Evolutionary conservation across 2,329 filamentous ascomycete genomes (phyloP).

Genomic region (Claviceps pazoutovae): DNA sequence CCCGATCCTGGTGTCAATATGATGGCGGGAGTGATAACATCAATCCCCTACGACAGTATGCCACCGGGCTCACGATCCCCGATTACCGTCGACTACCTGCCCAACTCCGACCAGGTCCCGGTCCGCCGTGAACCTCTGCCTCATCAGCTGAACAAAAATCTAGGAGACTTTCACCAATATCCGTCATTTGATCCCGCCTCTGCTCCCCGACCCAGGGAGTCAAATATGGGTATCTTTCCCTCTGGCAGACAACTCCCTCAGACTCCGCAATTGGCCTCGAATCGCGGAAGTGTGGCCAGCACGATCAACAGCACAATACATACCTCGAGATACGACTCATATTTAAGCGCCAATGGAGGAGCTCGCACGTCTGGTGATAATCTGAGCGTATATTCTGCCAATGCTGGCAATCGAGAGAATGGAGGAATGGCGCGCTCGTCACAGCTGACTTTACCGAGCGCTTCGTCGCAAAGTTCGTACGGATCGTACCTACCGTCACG

Average conservation of each 20-base stretch:
- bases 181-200: slow-evolving; percentile 50
- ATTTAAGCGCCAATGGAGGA: slow-evolving; percentile 42
- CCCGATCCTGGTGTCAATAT: slow-evolving; percentile 55
- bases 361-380: slow-evolving; percentile 42
- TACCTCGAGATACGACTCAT: slow-evolving; percentile 51
- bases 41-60: slow-evolving; percentile 72
- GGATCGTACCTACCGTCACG: slow-evolving; percentile 33
- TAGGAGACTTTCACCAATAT: slow-evolving; percentile 79
- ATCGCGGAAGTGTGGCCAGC: slow-evolving; percentile 40
- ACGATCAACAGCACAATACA: slow-evolving; percentile 35
- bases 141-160: slow-evolving; percentile 68
- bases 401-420: slow-evolving; percentile 29
- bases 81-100: slow-evolving; percentile 58
- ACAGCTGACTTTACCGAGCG: slow-evolving; percentile 36
- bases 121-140: slow-evolving; percentile 60
- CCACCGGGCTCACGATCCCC: slow-evolving; percentile 53
- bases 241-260: slow-evolving; percentile 60
- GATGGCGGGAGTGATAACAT: slow-evolving; percentile 70
- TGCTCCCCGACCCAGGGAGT: slow-evolving; percentile 20
- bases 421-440: slow-evolving; percentile 16
- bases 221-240: slow-evolving; percentile 47
- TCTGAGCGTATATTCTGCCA: slow-evolving; percentile 43
- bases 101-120: slow-evolving; percentile 49
- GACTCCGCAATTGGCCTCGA: slow-evolving; percentile 60
- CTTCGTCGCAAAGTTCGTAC: slow-evolving; percentile 43